Percentiles rank a stretch among this genome's conserved stretches.
Evolutionary conservation across 108 stramenopile species (phyloP).

Genomic region (Poteriospumella lacustris): DNA sequence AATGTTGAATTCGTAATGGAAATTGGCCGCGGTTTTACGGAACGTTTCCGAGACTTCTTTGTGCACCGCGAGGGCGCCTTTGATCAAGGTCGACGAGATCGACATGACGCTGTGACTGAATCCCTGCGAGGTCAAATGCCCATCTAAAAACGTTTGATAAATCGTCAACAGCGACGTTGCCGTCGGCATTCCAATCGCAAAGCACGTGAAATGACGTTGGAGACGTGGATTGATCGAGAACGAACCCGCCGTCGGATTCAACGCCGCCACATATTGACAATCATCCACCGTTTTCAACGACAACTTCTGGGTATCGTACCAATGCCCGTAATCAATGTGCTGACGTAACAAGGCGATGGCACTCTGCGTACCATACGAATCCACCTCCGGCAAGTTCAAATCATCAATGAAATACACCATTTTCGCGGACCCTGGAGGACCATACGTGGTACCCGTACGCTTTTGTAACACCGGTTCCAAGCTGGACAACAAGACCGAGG

Average conservation of each 20-base stretch:
- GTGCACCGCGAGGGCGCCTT: conserved; percentile 53
- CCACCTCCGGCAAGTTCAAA: conserved; percentile 66
- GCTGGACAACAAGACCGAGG: conserved; percentile 44
- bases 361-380: conserved; percentile 66
- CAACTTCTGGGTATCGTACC: conserved; percentile 43
- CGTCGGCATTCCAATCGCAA: conserved; percentile 57
- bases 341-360: conserved; percentile 67
- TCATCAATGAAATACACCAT: conserved; percentile 67
- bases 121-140: conserved; percentile 48
- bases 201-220: conserved; percentile 54
- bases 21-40: conserved; percentile 63
- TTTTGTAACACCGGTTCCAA: conserved; percentile 54
- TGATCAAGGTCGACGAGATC: conserved; percentile 50
- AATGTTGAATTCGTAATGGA: conserved; percentile 74
- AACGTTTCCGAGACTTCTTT: conserved; percentile 50
- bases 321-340: conserved; percentile 69
- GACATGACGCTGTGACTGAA: conserved; percentile 34
- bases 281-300: conserved; percentile 44
- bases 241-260: conserved; percentile 64
- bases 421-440: conserved; percentile 55
- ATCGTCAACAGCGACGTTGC: conserved; percentile 55
- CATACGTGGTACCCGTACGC: conserved; percentile 55
- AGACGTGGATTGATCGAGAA: conserved; percentile 58
- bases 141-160: conserved; percentile 63
- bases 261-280: conserved; percentile 56